Conservation (phyloP, 352 stramenopile species). For the Halophytophthora batemanensis region DNA sequence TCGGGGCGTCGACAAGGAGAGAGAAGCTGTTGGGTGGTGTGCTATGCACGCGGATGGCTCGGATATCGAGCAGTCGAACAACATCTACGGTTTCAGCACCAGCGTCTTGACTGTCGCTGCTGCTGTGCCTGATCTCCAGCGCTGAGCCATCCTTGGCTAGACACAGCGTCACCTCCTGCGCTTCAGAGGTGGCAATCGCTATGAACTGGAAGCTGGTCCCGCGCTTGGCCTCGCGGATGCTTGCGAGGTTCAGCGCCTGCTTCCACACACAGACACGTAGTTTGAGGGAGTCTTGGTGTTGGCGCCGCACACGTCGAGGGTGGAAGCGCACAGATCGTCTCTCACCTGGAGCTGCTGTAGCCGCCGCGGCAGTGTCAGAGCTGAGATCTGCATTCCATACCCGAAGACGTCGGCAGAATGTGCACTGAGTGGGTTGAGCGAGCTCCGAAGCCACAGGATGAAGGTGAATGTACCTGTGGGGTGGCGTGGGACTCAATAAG, state of each 20-base stretch:
- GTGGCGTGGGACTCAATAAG: conserved; percentile 15
- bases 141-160: conserved; percentile 17
- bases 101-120: background rate
- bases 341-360: conserved; percentile 27
- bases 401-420: background rate
- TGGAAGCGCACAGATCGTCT: background rate
- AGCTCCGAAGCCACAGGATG: background rate
- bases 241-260: conserved; percentile 19
- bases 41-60: conserved; percentile 4
- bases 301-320: background rate
- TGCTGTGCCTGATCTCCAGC: conserved; percentile 3
- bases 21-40: conserved; percentile 13
- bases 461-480: conserved; percentile 8
- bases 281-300: conserved; percentile 1
- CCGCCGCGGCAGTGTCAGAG: conserved; percentile 24
- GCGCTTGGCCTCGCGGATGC: conserved; percentile 30
- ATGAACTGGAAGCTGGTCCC: conserved; percentile 19
- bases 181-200: background rate
- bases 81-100: background rate
- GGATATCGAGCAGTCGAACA: conserved; percentile 9
- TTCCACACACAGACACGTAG: background rate
- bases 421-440: background rate
- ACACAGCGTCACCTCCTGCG: conserved; percentile 5
- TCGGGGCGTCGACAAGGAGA: conserved; percentile 1
- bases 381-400: background rate